Evolutionary conservation across 2,329 filamentous ascomycete genomes (phyloP).

Genomic region (Geosmithia putterillii): DNA sequence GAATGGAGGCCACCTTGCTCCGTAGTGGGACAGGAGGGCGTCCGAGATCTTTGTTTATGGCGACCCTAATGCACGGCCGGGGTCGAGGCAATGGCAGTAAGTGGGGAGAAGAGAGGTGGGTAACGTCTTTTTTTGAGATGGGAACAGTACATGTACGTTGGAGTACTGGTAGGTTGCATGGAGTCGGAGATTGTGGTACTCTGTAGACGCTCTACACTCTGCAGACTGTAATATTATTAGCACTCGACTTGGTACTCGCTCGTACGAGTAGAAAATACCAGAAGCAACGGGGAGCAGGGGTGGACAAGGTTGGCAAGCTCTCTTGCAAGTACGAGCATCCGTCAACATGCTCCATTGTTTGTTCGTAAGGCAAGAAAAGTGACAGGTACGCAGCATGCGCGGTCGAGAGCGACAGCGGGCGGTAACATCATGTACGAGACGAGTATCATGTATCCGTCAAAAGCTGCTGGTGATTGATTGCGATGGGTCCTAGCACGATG

Average conservation of each 20-base stretch:
- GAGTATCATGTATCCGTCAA: not conserved
- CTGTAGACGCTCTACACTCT: no score
- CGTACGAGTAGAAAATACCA: no score
- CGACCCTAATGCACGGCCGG: conserved; percentile 19
- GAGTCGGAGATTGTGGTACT: no score
- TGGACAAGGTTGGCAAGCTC: no score
- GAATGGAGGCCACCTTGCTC: not conserved
- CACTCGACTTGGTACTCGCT: no score
- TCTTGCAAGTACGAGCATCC: no score
- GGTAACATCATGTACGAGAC: not conserved
- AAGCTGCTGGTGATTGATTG: not conserved
- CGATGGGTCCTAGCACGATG: conserved; percentile 1
- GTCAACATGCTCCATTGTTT: no score
- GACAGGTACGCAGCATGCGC: not conserved
- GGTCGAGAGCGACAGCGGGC: not conserved
- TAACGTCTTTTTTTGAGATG: not conserved
- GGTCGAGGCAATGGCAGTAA: not conserved
- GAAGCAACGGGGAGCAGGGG: no score
- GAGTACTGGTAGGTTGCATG: no score
- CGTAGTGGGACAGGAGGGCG: conserved; percentile 6
- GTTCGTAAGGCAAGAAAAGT: no score
- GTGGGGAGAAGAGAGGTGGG: not conserved
- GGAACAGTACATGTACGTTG: no score
- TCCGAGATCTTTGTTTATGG: conserved; percentile 19
- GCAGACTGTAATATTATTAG: no score